phyloP scores from a whole-genome alignment of 1,139 yeast species.

The Candida neerlandica region DNA sequence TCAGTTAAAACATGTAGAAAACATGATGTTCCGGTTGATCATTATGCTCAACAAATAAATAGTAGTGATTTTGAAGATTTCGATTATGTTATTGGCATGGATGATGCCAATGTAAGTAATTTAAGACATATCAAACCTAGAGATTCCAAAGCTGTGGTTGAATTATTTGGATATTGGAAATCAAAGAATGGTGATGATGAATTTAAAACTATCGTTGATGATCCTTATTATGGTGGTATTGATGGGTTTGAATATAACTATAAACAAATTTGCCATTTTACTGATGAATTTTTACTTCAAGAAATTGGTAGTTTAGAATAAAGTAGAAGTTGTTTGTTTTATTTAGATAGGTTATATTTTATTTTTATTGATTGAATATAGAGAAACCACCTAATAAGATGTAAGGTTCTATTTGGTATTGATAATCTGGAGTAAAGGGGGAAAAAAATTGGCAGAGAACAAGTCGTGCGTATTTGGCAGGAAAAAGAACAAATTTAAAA shows the following conservation, averaged over 20 bases:
- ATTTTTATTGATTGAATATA: too few relatives aligned
- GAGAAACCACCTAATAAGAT: too few relatives aligned
- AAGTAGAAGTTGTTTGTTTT: background rate
- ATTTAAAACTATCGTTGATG: constrained; percentile 66
- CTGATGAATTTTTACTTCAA: constrained; percentile 59
- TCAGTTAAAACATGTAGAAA: constrained; percentile 68
- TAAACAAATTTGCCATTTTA: constrained; percentile 72
- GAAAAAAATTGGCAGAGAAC: too few relatives aligned
- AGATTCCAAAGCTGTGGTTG: constrained; percentile 50
- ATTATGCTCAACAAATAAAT: constrained; percentile 71
- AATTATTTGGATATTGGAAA: constrained; percentile 78
- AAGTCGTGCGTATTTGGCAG: too few relatives aligned
- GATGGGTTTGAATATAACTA: constrained; percentile 82
- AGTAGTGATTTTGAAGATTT: constrained; percentile 63
- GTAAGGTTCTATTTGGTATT: too few relatives aligned
- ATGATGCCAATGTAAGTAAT: constrained; percentile 63
- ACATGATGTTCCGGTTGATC: constrained; percentile 76
- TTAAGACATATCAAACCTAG: constrained; percentile 63
- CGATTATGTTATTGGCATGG: constrained; percentile 90
- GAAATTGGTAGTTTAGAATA: constrained; percentile 37
- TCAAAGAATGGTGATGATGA: constrained; percentile 37
- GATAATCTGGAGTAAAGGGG: too few relatives aligned
- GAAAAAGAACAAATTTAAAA: background rate
- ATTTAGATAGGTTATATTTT: background rate
- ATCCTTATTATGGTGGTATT: constrained; percentile 89